Conservation (phyloP, 2,329 filamentous ascomycete species). For the Penicillium sclerotiorum region DNA sequence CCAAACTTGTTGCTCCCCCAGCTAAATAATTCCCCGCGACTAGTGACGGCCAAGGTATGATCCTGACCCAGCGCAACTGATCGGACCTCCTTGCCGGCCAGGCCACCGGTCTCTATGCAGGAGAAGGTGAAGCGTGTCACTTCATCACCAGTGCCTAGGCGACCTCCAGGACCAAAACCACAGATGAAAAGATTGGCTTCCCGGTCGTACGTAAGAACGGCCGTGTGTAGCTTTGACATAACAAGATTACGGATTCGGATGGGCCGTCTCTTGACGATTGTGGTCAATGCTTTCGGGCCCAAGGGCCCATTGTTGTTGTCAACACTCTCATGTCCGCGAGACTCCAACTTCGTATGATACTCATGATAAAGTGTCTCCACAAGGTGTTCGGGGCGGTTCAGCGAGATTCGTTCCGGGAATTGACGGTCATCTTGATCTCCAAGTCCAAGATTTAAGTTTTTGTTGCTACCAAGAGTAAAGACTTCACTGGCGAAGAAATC, state of each 20-base stretch:
- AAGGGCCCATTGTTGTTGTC: conserved; percentile 41
- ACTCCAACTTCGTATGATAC: conserved; percentile 52
- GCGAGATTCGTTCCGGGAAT: conserved; percentile 78
- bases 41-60: conserved; percentile 82
- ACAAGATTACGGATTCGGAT: conserved; percentile 78
- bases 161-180: conserved; percentile 86
- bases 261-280: conserved; percentile 69
- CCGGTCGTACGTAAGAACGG: conserved; percentile 82
- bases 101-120: conserved; percentile 73
- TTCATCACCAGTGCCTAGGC: conserved; percentile 87
- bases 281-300: conserved; percentile 67
- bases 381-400: conserved; percentile 77
- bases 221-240: conserved; percentile 90
- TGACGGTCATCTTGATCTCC: conserved; percentile 96
- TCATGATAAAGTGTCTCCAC: conserved; percentile 73
- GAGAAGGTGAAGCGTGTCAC: conserved; percentile 84
- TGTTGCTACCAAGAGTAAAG: conserved; percentile 94
- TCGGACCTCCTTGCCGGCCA: conserved; percentile 72
- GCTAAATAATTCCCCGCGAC: conserved; percentile 87
- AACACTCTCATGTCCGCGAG: conserved; percentile 21
- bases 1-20: conserved; percentile 89
- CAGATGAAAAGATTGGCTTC: conserved; percentile 91
- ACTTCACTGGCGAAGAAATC: conserved; percentile 74
- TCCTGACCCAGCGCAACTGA: conserved; percentile 88
- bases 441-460: conserved; percentile 87